Percentiles rank a stretch among this genome's conserved stretches.
Conservation (phyloP, 2,329 filamentous ascomycete genomes). For the Alternaria atra region DNA sequence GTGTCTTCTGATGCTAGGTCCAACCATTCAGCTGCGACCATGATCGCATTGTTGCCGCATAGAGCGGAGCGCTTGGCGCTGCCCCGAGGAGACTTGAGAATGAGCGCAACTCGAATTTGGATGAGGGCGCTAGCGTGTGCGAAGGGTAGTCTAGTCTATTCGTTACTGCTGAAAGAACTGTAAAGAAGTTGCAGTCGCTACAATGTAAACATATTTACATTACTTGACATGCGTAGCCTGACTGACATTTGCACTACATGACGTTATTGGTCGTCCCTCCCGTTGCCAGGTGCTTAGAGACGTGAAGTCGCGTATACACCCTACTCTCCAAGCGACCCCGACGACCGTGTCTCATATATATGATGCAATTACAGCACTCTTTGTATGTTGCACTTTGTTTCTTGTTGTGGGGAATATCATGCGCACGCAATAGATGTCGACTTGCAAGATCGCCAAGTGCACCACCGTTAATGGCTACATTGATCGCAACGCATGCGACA, state of each 20-base stretch:
- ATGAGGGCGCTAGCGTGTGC: constrained; percentile 1
- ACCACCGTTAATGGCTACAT: not conserved
- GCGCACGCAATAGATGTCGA: not conserved
- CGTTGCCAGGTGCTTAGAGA: not conserved
- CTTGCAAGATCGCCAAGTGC: not conserved
- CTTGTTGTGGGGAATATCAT: not conserved
- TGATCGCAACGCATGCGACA: not conserved
- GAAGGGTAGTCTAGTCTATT: constrained; percentile 5
- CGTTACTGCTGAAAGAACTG: constrained; percentile 2
- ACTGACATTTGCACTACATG: not conserved
- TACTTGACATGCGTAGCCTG: not conserved
- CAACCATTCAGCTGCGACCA: constrained; percentile 27
- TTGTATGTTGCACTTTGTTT: not conserved
- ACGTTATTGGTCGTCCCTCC: not conserved
- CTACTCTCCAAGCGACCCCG: not conserved
- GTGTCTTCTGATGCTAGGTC: constrained; percentile 18
- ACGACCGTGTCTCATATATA: not conserved
- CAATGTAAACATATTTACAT: constrained; percentile 1
- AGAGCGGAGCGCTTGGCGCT: constrained; percentile 11
- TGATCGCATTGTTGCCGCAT: constrained; percentile 9
- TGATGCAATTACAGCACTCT: not conserved
- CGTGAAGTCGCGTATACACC: not conserved
- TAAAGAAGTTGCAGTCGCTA: not conserved
- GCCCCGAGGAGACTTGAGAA: constrained; percentile 1
- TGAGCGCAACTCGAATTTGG: not conserved